A percentile compares a stretch with the other conserved stretches of the same genome.
These are phyloP conservation scores for Pythium angustatum DNA, from an alignment of 352 stramenopile species.

Conservation along the genomic window DNA sequence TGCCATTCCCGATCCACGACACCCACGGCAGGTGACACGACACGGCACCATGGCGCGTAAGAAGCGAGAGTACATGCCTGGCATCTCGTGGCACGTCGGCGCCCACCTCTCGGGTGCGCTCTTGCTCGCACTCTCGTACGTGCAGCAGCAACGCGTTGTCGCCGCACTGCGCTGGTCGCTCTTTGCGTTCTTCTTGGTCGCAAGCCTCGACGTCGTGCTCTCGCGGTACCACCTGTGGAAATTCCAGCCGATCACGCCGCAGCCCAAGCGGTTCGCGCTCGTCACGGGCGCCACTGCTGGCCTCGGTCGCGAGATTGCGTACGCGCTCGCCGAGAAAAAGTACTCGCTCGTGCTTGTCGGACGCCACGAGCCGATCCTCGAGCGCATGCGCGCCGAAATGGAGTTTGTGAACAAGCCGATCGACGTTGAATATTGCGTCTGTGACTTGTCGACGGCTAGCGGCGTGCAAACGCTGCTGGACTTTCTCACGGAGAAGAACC, in stretches of 20 bases:
- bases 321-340: conserved; percentile 74
- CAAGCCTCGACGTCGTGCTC: conserved; percentile 58
- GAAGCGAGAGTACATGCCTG: conserved; percentile 22
- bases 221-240: conserved; percentile 67
- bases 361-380: conserved; percentile 54
- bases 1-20: too few species aligned
- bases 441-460: conserved; percentile 50
- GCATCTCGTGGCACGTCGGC: conserved; percentile 30
- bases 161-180: conserved; percentile 41
- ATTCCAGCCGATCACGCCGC: conserved; percentile 50
- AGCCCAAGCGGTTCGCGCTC: conserved; percentile 60
- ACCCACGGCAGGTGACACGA: too few species aligned
- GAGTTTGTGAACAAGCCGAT: conserved; percentile 68
- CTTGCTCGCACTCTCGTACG: conserved; percentile 47
- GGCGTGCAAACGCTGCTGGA: conserved; percentile 60
- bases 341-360: conserved; percentile 77
- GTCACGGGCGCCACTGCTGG: conserved; percentile 77
- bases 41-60: conserved; percentile 24
- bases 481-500: conserved; percentile 55
- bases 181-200: conserved; percentile 56
- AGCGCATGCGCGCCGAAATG: conserved; percentile 74
- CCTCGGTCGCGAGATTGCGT: conserved; percentile 78
- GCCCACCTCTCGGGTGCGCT: conserved; percentile 45
- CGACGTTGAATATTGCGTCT: conserved; percentile 57
- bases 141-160: conserved; percentile 42